Conservation (phyloP, 1,139 yeast genomes). For the Blastobotrys raffinosifermentans region DNA sequence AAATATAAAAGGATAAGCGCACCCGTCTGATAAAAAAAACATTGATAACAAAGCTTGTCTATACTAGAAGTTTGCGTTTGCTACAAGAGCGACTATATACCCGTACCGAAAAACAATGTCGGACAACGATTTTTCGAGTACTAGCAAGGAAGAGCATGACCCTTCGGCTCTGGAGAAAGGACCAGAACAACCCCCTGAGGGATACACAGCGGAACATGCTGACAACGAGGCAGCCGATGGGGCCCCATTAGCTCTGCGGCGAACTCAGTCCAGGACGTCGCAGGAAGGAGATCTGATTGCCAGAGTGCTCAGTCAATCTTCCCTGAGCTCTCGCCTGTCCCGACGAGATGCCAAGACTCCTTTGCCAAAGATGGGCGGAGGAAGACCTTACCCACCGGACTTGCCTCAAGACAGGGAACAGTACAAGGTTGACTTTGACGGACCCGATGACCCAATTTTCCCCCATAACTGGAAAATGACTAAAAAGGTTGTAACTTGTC, state of each 20-base stretch:
- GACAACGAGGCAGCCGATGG: conserved; percentile 1
- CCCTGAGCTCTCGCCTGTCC: conserved; percentile 2
- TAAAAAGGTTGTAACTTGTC: conserved; percentile 31
- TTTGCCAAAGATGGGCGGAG: conserved; percentile 37
- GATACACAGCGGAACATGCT: too few relatives aligned
- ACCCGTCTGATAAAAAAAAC: too few relatives aligned
- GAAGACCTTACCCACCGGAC: conserved; percentile 44
- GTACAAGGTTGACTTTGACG: conserved; percentile 48
- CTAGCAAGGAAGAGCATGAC: too few relatives aligned
- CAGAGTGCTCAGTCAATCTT: conserved; percentile 6
- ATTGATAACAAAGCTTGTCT: too few relatives aligned
- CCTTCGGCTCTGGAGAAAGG: too few relatives aligned
- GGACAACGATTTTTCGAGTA: too few relatives aligned
- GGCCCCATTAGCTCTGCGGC: not conserved
- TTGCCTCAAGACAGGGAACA: conserved; percentile 39
- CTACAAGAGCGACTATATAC: too few relatives aligned
- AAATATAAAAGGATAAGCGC: too few relatives aligned
- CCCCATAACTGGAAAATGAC: conserved; percentile 44
- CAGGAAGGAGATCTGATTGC: conserved; percentile 5
- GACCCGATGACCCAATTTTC: conserved; percentile 45
- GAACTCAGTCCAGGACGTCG: not conserved
- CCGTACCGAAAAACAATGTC: too few relatives aligned
- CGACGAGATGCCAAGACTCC: conserved; percentile 7
- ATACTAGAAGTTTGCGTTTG: too few relatives aligned
- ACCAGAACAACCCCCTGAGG: too few relatives aligned